A percentile compares a stretch with the other conserved stretches of the same genome.
phyloP scores from a whole-genome alignment of 2,329 filamentous ascomycete species.

The Xylariaceae sp. region DNA sequence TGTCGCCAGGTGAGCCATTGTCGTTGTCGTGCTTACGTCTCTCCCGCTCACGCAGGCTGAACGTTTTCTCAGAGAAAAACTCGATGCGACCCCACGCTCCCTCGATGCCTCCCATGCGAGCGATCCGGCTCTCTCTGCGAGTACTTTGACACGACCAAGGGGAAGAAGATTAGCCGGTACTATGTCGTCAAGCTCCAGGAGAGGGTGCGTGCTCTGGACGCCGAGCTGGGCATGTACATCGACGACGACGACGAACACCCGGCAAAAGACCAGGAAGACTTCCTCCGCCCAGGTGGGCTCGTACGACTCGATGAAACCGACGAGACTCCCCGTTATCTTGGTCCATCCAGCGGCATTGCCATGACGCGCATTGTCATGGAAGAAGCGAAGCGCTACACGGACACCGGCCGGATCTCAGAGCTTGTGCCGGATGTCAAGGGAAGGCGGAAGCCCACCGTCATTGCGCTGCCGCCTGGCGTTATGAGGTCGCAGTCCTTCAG shows the following conservation, averaged over 20 bases:
- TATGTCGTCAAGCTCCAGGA: slow-evolving; percentile 93
- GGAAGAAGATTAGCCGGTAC: slow-evolving; percentile 77
- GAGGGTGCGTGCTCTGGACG: slow-evolving; percentile 74
- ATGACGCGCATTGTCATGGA: slow-evolving; percentile 96
- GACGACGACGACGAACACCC: slow-evolving; percentile 73
- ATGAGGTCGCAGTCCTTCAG: slow-evolving; percentile 62
- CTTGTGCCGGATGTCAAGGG: slow-evolving; percentile 71
- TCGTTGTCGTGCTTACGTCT: background rate
- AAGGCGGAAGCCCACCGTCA: slow-evolving; percentile 44
- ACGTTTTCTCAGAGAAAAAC: slow-evolving; percentile 69
- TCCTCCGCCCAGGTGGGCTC: slow-evolving; percentile 79
- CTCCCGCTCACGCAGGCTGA: background rate
- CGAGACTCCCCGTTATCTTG: slow-evolving; percentile 81
- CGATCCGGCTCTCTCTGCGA: slow-evolving; percentile 87
- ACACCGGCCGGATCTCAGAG: slow-evolving; percentile 85
- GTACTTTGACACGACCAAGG: slow-evolving; percentile 87
- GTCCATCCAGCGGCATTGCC: slow-evolving; percentile 90
- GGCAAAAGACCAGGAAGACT: slow-evolving; percentile 70
- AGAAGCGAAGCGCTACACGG: slow-evolving; percentile 87
- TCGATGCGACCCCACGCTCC: slow-evolving; percentile 86
- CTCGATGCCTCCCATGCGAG: slow-evolving; percentile 88
- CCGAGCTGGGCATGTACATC: slow-evolving; percentile 72
- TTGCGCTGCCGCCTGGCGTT: slow-evolving; percentile 2
- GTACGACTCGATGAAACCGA: slow-evolving; percentile 81
- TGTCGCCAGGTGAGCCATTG: slow-evolving; percentile 63